phyloP scores from a whole-genome alignment of 2,329 filamentous ascomycete species.

The Xylariaceae sp. region DNA sequence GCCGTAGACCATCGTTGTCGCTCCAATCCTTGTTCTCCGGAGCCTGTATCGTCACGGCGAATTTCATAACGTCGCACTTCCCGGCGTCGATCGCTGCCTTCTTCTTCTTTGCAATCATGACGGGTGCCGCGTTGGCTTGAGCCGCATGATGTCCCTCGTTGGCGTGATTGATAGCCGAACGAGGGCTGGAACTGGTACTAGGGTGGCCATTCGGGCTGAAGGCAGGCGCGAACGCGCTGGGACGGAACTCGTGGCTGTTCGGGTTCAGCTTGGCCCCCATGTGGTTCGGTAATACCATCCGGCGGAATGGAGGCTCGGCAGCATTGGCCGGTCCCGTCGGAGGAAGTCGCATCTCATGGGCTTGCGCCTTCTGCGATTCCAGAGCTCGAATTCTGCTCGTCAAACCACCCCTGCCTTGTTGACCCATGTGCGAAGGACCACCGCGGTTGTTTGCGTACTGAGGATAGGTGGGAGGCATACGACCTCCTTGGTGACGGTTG shows the following conservation, averaged over 20 bases:
- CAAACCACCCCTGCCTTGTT: conserved; percentile 36
- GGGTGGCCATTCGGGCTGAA: conserved; percentile 67
- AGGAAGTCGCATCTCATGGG: conserved; percentile 58
- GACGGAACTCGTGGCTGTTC: conserved; percentile 72
- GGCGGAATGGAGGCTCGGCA: conserved; percentile 41
- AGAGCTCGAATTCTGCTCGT: conserved; percentile 43
- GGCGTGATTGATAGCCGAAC: conserved; percentile 48
- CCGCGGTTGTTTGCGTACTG: conserved; percentile 41
- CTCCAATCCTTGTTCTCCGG: conserved; percentile 55
- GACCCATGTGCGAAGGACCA: conserved; percentile 33
- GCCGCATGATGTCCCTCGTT: conserved; percentile 24
- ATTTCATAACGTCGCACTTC: conserved; percentile 51
- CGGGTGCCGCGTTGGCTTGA: conserved; percentile 25
- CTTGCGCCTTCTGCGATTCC: conserved; percentile 36
- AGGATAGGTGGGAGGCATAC: conserved; percentile 42
- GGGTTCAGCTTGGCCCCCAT: conserved; percentile 54
- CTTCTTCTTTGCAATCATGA: conserved; percentile 60
- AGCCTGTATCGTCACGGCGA: conserved; percentile 47
- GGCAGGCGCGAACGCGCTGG: conserved; percentile 68
- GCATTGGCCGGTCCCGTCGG: conserved; percentile 64
- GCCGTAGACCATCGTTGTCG: conserved; percentile 74
- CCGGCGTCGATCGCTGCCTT: conserved; percentile 63
- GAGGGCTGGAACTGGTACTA: conserved; percentile 68
- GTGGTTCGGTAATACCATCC: conserved; percentile 44
- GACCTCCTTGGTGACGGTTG: conserved; percentile 33